Conservation (phyloP, 495 filamentous ascomycete species). For the Talaromyces adpressus region DNA sequence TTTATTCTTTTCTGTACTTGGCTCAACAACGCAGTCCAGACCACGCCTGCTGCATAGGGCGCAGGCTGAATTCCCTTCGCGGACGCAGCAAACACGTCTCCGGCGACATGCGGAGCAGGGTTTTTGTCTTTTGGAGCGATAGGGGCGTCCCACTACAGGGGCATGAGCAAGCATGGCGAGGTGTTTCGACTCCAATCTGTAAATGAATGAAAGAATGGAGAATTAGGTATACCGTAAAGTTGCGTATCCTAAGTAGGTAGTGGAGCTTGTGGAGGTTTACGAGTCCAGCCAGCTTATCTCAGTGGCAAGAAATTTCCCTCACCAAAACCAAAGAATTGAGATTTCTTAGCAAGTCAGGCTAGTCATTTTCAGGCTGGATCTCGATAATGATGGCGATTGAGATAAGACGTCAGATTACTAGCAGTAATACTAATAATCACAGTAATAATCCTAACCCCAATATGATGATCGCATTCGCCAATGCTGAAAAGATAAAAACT, state of each 20-base stretch:
- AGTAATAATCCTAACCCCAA: not conserved
- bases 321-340: not conserved
- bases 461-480: not conserved
- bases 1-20: slow-evolving; percentile 5
- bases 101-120: slow-evolving; percentile 4
- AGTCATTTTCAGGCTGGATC: not conserved
- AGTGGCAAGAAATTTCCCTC: not conserved
- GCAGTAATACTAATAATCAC: not conserved
- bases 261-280: not conserved
- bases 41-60: slow-evolving; percentile 2
- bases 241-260: not conserved
- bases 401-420: not conserved
- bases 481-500: not conserved
- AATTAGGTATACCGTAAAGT: slow-evolving; percentile 3
- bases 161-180: slow-evolving; percentile 3
- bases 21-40: slow-evolving; percentile 6
- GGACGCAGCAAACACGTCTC: slow-evolving; percentile 3
- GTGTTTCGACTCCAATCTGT: not conserved
- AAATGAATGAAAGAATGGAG: not conserved
- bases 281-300: slow-evolving; percentile 2
- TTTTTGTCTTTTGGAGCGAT: slow-evolving; percentile 5
- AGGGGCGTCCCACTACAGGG: slow-evolving; percentile 4
- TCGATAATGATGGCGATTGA: not conserved
- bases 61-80: slow-evolving; percentile 4
- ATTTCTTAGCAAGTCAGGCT: not conserved